These are phyloP conservation scores for Pyrenochaeta sp. DNA, from an alignment of 2,329 filamentous ascomycete genomes.

Conservation along the genomic window DNA sequence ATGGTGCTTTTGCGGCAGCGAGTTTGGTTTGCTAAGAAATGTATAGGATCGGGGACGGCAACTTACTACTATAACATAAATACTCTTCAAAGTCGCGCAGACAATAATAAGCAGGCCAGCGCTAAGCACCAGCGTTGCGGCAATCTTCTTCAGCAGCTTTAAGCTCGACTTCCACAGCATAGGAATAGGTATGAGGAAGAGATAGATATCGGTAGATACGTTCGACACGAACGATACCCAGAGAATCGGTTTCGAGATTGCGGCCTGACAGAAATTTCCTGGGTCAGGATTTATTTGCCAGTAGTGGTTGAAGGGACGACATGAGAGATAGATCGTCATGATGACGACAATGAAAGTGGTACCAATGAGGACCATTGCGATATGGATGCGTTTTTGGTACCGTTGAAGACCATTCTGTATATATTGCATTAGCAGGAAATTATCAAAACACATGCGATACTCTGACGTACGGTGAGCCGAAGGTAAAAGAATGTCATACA, in stretches of 20 bases:
- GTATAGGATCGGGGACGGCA: background rate
- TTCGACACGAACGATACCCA: background rate
- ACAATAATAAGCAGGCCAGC: constrained; percentile 66
- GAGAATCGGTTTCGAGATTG: constrained; percentile 14
- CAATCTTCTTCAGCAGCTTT: constrained; percentile 60
- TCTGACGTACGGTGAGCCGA: constrained; percentile 51
- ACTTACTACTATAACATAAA: constrained; percentile 56
- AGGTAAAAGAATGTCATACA: constrained; percentile 66
- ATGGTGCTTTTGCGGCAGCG: background rate
- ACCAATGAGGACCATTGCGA: constrained; percentile 61
- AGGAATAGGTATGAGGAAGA: constrained; percentile 66
- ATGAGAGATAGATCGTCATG: constrained; percentile 61
- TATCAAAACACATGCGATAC: background rate
- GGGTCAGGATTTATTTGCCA: constrained; percentile 69
- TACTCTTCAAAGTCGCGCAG: constrained; percentile 63
- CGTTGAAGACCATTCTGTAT: constrained; percentile 15
- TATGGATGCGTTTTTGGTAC: constrained; percentile 44
- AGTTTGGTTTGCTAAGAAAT: background rate
- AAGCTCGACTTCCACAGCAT: constrained; percentile 64
- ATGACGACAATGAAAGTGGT: constrained; percentile 60
- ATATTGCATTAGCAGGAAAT: background rate
- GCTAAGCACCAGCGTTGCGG: constrained; percentile 63
- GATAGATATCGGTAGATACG: constrained; percentile 57
- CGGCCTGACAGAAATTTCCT: constrained; percentile 44
- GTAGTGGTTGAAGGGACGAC: constrained; percentile 62